Percentiles rank a stretch among this genome's conserved stretches.
These are phyloP conservation scores for Wickerhamomyces strasburgensis DNA, from an alignment of 805 yeast genomes.

Conservation along the genomic window DNA sequence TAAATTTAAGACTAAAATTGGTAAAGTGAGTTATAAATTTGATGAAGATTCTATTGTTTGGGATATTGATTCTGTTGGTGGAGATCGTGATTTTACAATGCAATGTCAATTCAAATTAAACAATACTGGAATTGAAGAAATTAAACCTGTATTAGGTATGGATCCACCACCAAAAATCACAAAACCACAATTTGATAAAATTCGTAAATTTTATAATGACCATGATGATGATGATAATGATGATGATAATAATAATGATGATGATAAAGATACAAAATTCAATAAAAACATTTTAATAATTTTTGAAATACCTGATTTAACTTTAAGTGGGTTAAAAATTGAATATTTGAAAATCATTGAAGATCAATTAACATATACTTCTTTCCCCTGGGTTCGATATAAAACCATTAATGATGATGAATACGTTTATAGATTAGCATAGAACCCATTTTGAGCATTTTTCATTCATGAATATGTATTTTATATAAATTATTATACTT, in stretches of 20 bases:
- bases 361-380: conserved; percentile 48
- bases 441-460: too few relatives aligned
- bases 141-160: conserved; percentile 19
- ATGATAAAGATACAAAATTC: conserved; percentile 1
- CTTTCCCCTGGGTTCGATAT: conserved; percentile 79
- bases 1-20: conserved; percentile 66
- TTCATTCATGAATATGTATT: neutral
- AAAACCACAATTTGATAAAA: conserved; percentile 21
- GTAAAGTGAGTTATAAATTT: conserved; percentile 66
- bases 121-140: conserved; percentile 21
- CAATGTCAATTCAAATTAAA: conserved; percentile 43
- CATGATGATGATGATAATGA: conserved; percentile 7
- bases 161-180: conserved; percentile 24
- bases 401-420: conserved; percentile 37
- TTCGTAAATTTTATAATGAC: conserved; percentile 14
- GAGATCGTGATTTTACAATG: conserved; percentile 51
- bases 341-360: conserved; percentile 66
- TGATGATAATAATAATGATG: neutral
- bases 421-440: conserved; percentile 22
- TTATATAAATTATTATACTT: too few relatives aligned
- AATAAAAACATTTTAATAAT: conserved; percentile 39
- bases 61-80: conserved; percentile 64
- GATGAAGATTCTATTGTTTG: conserved; percentile 68
- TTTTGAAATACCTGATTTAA: conserved; percentile 59
- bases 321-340: conserved; percentile 63